Evolutionary conservation across 1,284 basidiomycete species (phyloP).

Genomic region (Phenoliferia sp.): DNA sequence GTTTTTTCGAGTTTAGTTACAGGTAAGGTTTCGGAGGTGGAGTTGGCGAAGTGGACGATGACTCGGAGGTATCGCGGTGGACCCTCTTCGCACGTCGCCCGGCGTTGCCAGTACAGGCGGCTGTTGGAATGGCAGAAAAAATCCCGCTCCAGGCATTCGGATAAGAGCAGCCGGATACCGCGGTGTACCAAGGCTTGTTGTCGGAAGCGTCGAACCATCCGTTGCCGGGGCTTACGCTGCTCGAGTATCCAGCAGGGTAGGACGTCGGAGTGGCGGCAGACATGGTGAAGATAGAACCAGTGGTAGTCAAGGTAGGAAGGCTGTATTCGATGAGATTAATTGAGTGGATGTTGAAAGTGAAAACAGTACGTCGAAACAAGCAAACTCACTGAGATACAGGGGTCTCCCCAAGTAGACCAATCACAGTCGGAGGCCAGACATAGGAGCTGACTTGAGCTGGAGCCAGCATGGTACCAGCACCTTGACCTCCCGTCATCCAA

Average conservation of each 20-base stretch:
- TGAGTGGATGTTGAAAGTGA: too few species aligned
- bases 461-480: conserved; percentile 55
- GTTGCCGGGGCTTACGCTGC: conserved; percentile 54
- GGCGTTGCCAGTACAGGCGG: neutral
- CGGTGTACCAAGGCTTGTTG: conserved; percentile 52
- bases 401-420: conserved; percentile 31
- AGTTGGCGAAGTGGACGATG: too few species aligned
- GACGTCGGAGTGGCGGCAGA: conserved; percentile 54
- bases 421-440: conserved; percentile 16
- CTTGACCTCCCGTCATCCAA: conserved; percentile 70
- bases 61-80: too few species aligned
- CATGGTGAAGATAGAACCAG: conserved; percentile 45
- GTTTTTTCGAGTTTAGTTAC: too few species aligned
- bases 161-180: conserved; percentile 65
- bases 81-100: too few species aligned
- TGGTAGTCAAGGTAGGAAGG: conserved; percentile 55
- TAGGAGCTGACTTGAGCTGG: too few species aligned
- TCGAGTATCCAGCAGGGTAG: conserved; percentile 49
- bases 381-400: conserved; percentile 34
- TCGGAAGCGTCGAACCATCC: conserved; percentile 75
- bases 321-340: too few species aligned
- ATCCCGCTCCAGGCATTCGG: conserved; percentile 63
- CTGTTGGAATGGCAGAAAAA: neutral
- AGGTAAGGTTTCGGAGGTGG: too few species aligned
- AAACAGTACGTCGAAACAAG: conserved; percentile 39